Base-by-base conservation (phyloP, 345 rosid species). In the Eucalyptus regnans region DNA sequence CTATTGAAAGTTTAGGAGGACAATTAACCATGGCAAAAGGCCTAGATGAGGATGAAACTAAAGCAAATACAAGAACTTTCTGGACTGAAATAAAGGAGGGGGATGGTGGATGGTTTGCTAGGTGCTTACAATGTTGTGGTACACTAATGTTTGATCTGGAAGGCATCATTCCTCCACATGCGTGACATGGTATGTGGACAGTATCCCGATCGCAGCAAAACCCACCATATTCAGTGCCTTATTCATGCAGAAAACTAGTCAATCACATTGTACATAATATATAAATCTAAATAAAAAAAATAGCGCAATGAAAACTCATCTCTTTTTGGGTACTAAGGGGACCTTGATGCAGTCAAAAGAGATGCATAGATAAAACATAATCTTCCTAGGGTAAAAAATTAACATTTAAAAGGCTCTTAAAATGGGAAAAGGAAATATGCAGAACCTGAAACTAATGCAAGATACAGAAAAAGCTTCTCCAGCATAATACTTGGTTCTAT, bases 121-220 rank as follows among this genome's bases (percentile, higher is more conserved):
- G 84, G 84, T 76, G 48, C 84, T 76, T 93, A 97, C 99, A 97
- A 89, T 95, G 97, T 91, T 96, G 97, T 3, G 98, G 98, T n/a
- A 93, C 95, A 89, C 66, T 90, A 51, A 52, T 89, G 90, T 94
- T 93, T 88, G 93, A 79, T 92, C 99, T 94, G 37, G 92, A 93
- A 89, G 99, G 99, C 97, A 97, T 93, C 98, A 96, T 93, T 91
- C 98, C 98, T 52, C 96, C 94, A 91, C 99, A 97, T 87, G 92
- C 90, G 86, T 96, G 98, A 90, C 99, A 97, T 91, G 94, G 98
- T 90, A 95, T 88, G 91, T 97, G 98, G 46, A 94, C 92, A 62
- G 95, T 94, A 88, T 91, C 92, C 86, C 23, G 93, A 90, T 93
- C 92, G 93, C 99, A 97, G 60, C 46, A 92, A 90, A 96, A 96